A percentile compares a stretch with the other conserved stretches of the same genome.
phyloP scores from a whole-genome alignment of 2,329 filamentous ascomycete species.

The Trichophyton equinum region DNA sequence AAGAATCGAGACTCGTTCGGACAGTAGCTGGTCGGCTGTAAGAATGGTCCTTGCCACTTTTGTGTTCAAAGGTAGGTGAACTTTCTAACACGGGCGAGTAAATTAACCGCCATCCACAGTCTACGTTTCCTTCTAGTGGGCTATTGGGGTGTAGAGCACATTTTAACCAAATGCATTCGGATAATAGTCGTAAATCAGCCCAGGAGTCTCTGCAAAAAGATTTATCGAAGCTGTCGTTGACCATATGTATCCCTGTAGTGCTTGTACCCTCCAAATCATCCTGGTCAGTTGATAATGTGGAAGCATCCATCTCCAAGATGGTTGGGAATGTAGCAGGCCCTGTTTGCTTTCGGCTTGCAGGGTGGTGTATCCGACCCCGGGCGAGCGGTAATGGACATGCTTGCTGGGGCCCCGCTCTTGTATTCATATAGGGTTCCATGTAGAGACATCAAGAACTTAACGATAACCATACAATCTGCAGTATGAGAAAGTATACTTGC shows the following conservation, averaged over 20 bases:
- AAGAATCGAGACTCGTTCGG: not conserved
- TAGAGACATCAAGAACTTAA: not conserved
- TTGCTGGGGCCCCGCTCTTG: not conserved
- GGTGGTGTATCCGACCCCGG: not conserved
- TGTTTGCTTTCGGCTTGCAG: not conserved
- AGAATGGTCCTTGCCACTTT: not conserved
- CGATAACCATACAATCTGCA: not conserved
- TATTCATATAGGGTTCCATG: not conserved
- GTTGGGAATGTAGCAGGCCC: not conserved
- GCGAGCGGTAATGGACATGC: not conserved
- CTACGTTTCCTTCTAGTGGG: not conserved
- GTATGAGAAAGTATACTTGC: not conserved
- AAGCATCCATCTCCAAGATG: not conserved
- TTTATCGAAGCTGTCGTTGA: not conserved
- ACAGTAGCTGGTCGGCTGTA: not conserved
- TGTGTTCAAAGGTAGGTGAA: not conserved
- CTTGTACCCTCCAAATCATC: not conserved
- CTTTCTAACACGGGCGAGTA: not conserved
- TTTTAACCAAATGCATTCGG: not conserved
- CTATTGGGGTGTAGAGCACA: not conserved
- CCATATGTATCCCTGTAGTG: not conserved
- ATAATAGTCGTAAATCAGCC: not conserved
- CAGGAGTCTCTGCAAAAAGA: not conserved
- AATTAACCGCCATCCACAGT: not conserved
- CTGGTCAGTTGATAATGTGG: not conserved